phyloP scores from a whole-genome alignment of 352 stramenopile species.

The Phytophthora sp. region DNA sequence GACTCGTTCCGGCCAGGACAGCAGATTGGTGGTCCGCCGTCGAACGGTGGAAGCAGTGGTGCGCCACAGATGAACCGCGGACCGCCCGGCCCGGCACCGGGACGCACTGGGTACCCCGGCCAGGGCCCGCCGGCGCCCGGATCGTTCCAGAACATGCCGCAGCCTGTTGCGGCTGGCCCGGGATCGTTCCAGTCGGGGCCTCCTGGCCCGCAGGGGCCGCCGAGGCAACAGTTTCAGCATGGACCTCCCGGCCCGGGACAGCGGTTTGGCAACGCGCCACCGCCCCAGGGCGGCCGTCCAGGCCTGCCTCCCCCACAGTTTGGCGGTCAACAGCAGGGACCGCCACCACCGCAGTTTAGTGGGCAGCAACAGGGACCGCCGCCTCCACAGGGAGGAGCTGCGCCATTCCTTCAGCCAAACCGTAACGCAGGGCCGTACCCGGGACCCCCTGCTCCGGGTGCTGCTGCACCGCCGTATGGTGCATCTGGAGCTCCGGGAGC shows the following conservation, averaged over 20 bases:
- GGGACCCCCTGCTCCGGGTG: slow-evolving; percentile 20
- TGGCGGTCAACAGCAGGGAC: slow-evolving; percentile 19
- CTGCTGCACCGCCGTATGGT: slow-evolving; percentile 29
- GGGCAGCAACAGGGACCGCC: slow-evolving; percentile 30
- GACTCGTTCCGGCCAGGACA: slow-evolving; percentile 21
- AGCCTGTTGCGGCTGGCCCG: slow-evolving; percentile 15
- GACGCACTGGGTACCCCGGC: slow-evolving; percentile 24
- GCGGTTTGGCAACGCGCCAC: slow-evolving; percentile 23
- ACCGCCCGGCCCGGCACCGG: slow-evolving; percentile 8
- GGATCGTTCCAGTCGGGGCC: slow-evolving; percentile 29
- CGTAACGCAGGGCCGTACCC: slow-evolving; percentile 44
- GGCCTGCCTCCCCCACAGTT: slow-evolving; percentile 11
- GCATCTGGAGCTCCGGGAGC: slow-evolving; percentile 22
- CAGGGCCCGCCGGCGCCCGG: slow-evolving; percentile 23
- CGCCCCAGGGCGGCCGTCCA: slow-evolving; percentile 17
- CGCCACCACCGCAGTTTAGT: slow-evolving; percentile 30
- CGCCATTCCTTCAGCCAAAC: slow-evolving; percentile 42
- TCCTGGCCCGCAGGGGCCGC: slow-evolving; percentile 20
- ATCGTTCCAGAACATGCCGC: slow-evolving; percentile 22
- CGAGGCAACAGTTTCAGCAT: slow-evolving; percentile 35
- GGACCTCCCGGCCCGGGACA: slow-evolving; percentile 24
- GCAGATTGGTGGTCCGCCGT: slow-evolving; percentile 35
- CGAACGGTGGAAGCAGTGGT: slow-evolving; percentile 40
- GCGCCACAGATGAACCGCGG: slow-evolving; percentile 49
- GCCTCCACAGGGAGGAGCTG: slow-evolving; percentile 32